A percentile compares a stretch with the other conserved stretches of the same genome.
Conservation (phyloP, 345 rosid species). For the Populus deltoides region DNA sequence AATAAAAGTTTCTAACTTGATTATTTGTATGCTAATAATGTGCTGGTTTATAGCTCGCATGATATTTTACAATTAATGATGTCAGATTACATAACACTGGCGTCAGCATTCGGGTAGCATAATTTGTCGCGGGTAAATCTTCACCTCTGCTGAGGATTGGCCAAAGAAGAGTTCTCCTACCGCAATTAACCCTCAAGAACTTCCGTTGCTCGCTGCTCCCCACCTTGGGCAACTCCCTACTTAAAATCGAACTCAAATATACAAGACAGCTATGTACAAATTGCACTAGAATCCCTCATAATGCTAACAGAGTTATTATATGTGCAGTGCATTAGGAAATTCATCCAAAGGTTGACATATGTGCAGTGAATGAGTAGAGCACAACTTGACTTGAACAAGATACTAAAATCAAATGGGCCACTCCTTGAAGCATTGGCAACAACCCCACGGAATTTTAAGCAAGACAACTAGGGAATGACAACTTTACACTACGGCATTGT, state of each 20-base stretch:
- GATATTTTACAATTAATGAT: background rate
- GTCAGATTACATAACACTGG: background rate
- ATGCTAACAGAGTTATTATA: background rate
- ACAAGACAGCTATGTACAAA: background rate
- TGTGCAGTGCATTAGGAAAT: background rate
- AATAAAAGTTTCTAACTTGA: background rate
- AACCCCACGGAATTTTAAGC: background rate
- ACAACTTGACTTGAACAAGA: background rate
- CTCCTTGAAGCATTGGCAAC: background rate
- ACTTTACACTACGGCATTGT: background rate
- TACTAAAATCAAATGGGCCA: background rate
- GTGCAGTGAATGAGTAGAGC: background rate
- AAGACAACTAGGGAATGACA: background rate
- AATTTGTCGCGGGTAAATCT: background rate
- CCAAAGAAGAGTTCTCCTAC: background rate
- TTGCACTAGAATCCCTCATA: too few relatives aligned
- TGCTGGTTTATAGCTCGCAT: background rate
- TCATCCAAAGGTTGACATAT: background rate
- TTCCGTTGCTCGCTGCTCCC: background rate
- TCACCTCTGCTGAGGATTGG: background rate
- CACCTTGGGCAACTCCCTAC: background rate
- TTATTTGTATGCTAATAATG: background rate
- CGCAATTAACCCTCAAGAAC: background rate
- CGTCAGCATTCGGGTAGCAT: background rate
- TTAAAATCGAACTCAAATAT: background rate